Percentiles rank a stretch among this genome's conserved stretches.
Evolutionary conservation across 148 eudicot genomes (phyloP).

Genomic region (Gaultheria prostrata): DNA sequence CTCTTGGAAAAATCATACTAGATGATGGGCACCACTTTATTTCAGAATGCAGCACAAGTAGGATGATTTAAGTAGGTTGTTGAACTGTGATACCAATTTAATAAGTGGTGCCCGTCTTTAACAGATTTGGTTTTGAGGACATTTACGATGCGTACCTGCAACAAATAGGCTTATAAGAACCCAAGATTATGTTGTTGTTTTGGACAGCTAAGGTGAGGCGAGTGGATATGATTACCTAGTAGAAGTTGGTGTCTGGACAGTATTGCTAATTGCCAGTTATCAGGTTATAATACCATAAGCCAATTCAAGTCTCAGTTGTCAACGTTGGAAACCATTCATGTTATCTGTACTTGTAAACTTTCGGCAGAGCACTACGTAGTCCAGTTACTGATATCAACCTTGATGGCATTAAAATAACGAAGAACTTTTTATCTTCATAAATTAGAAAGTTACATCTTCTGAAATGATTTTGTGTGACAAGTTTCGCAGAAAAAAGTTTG

Average conservation of each 20-base stretch:
- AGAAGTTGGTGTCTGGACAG: background rate
- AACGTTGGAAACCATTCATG: background rate
- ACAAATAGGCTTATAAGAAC: background rate
- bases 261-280: background rate
- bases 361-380: background rate
- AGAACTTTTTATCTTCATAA: background rate
- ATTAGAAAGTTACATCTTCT: background rate
- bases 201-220: background rate
- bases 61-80: background rate
- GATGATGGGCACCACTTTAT: background rate
- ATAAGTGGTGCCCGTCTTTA: background rate
- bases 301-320: background rate
- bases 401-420: background rate
- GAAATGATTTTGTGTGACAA: background rate
- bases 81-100: background rate
- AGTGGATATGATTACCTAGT: background rate
- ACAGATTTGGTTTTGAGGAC: background rate
- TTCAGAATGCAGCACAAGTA: background rate
- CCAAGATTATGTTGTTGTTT: background rate
- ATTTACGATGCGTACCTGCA: background rate
- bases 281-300: no score
- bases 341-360: background rate
- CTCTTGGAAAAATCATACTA: background rate
- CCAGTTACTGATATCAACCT: background rate
- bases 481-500: background rate